Percentiles rank a stretch among this genome's conserved stretches.
Conservation (phyloP, 768 basidiomycete genomes). For the Gymnopilus junonius region DNA sequence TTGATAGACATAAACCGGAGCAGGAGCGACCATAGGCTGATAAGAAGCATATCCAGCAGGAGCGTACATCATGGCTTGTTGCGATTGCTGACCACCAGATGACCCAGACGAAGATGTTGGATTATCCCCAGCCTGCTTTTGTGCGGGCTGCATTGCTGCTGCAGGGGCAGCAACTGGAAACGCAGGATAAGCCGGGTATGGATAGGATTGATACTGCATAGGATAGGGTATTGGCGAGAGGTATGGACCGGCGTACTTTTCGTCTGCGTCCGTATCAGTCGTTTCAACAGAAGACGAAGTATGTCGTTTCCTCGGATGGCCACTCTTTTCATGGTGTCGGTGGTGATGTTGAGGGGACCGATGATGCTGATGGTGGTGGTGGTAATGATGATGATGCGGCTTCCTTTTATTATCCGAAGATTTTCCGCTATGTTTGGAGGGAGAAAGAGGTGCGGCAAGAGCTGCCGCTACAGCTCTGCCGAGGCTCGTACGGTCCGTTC, state of each 20-base stretch:
- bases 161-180: slow-evolving; percentile 23
- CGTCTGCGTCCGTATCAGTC: slow-evolving; percentile 3
- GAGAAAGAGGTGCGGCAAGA: slow-evolving; percentile 19
- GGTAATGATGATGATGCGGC: slow-evolving; percentile 10
- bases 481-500: slow-evolving; percentile 23
- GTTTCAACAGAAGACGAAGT: slow-evolving; percentile 20
- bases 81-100: slow-evolving; percentile 8
- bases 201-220: slow-evolving; percentile 25
- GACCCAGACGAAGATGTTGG: not conserved
- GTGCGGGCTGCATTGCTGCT: slow-evolving; percentile 18
- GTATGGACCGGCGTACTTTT: slow-evolving; percentile 12
- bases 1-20: slow-evolving; percentile 17
- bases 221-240: slow-evolving; percentile 37
- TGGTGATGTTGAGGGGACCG: slow-evolving; percentile 27
- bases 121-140: not conserved
- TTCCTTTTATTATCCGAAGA: slow-evolving; percentile 17
- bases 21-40: slow-evolving; percentile 32
- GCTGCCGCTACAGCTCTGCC: slow-evolving; percentile 24
- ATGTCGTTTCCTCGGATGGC: slow-evolving; percentile 10
- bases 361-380: slow-evolving; percentile 30
- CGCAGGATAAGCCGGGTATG: slow-evolving; percentile 32
- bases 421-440: slow-evolving; percentile 11
- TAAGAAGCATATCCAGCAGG: slow-evolving; percentile 35
- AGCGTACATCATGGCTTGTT: slow-evolving; percentile 22
- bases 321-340: slow-evolving; percentile 22